Conservation (phyloP, 495 filamentous ascomycete genomes). For the Podospora pseudocomata region DNA sequence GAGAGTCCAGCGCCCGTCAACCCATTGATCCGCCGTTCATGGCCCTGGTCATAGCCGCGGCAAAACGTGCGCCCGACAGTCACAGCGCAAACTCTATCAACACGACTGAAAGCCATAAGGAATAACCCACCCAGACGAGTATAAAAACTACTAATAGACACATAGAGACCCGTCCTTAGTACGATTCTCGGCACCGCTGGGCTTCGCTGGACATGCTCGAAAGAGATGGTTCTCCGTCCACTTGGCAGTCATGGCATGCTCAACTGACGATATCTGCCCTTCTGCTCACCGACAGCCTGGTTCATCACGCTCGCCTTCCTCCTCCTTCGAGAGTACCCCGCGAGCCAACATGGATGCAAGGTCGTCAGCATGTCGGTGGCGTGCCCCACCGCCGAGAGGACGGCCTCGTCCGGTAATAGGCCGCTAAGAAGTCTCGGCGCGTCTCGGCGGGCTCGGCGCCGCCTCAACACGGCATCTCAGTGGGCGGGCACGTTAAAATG, state of each 20-base stretch:
- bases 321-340: neutral
- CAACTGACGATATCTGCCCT: slow-evolving; percentile 4
- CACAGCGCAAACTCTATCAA: no score
- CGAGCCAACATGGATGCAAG: neutral
- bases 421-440: slow-evolving; percentile 2
- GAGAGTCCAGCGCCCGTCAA: neutral
- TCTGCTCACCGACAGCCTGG: slow-evolving; percentile 10
- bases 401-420: neutral
- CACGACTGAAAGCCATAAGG: no score
- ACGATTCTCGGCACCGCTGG: no score
- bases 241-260: neutral
- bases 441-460: slow-evolving; percentile 3
- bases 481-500: neutral
- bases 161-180: neutral
- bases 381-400: slow-evolving; percentile 4
- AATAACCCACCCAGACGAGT: no score
- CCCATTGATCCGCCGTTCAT: neutral
- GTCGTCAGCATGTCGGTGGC: slow-evolving; percentile 4
- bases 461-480: slow-evolving; percentile 1
- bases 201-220: neutral
- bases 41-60: neutral
- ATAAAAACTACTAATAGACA: no score
- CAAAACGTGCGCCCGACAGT: neutral
- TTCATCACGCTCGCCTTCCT: neutral
- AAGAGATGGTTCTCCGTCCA: neutral